A percentile compares a stretch with the other conserved stretches of the same genome.
Evolutionary conservation across 2,329 filamentous ascomycete species (phyloP).

Genomic region (Calonectria montana): DNA sequence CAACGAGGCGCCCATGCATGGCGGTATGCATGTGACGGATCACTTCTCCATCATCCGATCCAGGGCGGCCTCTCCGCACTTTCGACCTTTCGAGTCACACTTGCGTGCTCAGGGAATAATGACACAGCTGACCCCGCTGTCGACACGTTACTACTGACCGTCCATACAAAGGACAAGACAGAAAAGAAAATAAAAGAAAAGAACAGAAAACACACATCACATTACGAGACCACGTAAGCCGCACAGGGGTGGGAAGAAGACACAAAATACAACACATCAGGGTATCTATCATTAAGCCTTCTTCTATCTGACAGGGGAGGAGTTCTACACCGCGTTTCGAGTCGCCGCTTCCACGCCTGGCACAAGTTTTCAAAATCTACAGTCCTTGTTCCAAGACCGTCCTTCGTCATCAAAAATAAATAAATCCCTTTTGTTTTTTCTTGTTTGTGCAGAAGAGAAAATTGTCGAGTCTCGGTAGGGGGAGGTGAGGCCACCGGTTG

Average conservation of each 20-base stretch:
- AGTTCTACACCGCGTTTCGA: constrained; percentile 21
- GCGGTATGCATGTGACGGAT: constrained; percentile 16
- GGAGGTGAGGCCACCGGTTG: not conserved
- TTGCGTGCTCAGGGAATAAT: not conserved
- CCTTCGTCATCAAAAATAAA: constrained; percentile 16
- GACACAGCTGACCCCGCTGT: not conserved
- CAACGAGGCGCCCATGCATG: constrained; percentile 1
- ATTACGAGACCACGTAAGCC: not conserved
- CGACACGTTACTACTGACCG: not conserved
- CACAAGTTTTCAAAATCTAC: constrained; percentile 18
- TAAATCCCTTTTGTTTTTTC: constrained; percentile 6
- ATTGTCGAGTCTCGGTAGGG: constrained; percentile 1
- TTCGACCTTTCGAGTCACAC: constrained; percentile 4
- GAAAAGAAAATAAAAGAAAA: too few species aligned
- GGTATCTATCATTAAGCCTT: constrained; percentile 28
- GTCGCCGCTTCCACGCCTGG: constrained; percentile 17
- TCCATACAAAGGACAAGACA: not conserved
- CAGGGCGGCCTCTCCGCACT: constrained; percentile 5
- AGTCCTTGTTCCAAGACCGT: constrained; percentile 11
- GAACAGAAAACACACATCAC: not conserved
- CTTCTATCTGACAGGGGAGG: constrained; percentile 26
- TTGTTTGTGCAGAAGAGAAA: constrained; percentile 18
- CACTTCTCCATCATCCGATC: constrained; percentile 17
- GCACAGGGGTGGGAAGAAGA: not conserved
- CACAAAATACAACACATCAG: constrained; percentile 21